Evolutionary conservation across 164 flowering plant genomes (phyloP).

Genomic region (Piper longum): DNA sequence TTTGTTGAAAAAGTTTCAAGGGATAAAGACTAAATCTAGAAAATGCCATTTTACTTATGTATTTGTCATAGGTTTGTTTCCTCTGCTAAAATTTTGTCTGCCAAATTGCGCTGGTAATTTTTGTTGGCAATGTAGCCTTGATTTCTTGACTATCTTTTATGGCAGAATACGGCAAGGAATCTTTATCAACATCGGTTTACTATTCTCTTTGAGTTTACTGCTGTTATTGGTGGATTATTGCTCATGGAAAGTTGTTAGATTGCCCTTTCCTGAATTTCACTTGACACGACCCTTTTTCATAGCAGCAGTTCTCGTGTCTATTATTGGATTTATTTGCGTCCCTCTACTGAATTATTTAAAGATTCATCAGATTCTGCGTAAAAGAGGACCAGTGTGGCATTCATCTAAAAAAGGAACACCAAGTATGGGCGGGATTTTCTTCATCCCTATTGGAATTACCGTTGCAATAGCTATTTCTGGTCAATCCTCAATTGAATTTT

Average conservation of each 20-base stretch:
- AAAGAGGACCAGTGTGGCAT: conserved; percentile 37
- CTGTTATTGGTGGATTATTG: conserved; percentile 63
- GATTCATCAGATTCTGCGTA: conserved; percentile 33
- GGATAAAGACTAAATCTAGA: no score
- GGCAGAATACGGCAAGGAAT: conserved; percentile 59
- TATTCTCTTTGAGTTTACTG: conserved; percentile 34
- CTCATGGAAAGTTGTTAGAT: conserved; percentile 82
- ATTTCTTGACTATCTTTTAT: conserved; percentile 4
- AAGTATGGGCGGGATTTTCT: conserved; percentile 86
- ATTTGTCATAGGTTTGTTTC: not conserved
- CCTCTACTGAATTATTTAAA: conserved; percentile 49
- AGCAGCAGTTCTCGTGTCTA: conserved; percentile 38
- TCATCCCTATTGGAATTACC: conserved; percentile 59
- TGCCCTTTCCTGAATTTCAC: conserved; percentile 58
- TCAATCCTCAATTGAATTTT: conserved; percentile 59
- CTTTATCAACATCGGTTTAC: conserved; percentile 42
- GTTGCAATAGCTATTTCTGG: conserved; percentile 48
- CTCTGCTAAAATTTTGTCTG: not conserved
- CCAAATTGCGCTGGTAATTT: not conserved
- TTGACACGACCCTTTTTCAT: conserved; percentile 58
- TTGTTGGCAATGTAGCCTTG: not conserved
- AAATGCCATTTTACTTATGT: not conserved
- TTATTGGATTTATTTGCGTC: conserved; percentile 52
- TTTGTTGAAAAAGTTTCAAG: no score
- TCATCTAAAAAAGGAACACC: conserved; percentile 46